Base-by-base conservation (phyloP, 2,329 filamentous ascomycete genomes). In the Ceratocystis alfenasii region DNA sequence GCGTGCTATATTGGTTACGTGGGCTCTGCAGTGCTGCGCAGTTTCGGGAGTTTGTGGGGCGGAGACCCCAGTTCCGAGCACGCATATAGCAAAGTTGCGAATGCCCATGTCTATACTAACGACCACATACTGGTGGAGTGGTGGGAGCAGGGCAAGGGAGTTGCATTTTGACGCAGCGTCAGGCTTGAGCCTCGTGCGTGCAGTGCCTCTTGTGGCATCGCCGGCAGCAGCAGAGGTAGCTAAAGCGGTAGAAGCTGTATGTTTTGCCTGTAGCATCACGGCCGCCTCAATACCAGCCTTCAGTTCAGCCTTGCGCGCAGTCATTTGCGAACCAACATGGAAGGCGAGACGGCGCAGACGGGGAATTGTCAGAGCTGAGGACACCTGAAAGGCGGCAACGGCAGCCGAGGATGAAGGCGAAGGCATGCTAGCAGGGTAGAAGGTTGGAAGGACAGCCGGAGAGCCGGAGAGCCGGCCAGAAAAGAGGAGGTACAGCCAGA, bases 61-160 rank as follows among this genome's bases (percentile, higher is more conserved):
- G 28, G 5, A 2, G 33, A 15, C 17, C 20, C 33, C 65, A 15
- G 33, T 8, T n/a, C 15, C 48, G 45, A 66, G n/a, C 17, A 63
- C 62, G 28, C 59, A 62, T 12, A 66, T 20, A n/a, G 65, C 65
- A n/a, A 66, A 57, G 25, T 66, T 66, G 25, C 65, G 65, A 22
- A 66, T 66, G 30, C 65, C 65, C 61, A 66, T 63, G 45, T 66
- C 65, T 33, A 66, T 66, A n/a, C 61, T 63, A 25, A 66, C 48
- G 20, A 66, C 48, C 7, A 62, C 36, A 17, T 46, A 33, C 20
- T 22, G 59, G 7, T 12, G 53, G 22, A 3, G 28, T 15, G 45
- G 46, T 10, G 62, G 22, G 7, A 33, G 41, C 25, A 6, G 41
- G 36, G 61, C 2, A 4, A 45, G 25, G 1, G 53, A 33, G 22